phyloP scores from a whole-genome alignment of 495 filamentous ascomycete species.

The Cercophora newfieldiana region DNA sequence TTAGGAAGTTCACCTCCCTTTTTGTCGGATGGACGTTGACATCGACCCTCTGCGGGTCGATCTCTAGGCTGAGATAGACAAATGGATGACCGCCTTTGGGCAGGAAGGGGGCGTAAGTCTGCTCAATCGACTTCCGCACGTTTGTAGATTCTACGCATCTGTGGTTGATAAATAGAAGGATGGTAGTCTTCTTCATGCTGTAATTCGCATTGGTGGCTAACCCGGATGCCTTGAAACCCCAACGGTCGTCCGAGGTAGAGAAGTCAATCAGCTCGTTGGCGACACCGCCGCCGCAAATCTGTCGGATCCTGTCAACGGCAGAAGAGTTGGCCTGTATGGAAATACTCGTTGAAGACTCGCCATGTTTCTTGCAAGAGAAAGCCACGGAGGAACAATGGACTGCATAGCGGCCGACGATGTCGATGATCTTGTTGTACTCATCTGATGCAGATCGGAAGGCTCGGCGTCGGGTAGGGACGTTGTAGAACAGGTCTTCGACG shows the following conservation, averaged over 20 bases:
- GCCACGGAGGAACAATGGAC: slow-evolving; percentile 90
- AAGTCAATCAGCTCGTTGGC: slow-evolving; percentile 89
- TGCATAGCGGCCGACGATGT: slow-evolving; percentile 90
- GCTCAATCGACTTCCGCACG: slow-evolving; percentile 87
- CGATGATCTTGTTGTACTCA: slow-evolving; percentile 97
- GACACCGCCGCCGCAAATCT: slow-evolving; percentile 82
- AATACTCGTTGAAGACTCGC: slow-evolving; percentile 78
- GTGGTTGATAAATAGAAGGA: slow-evolving; percentile 96
- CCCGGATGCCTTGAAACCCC: slow-evolving; percentile 79
- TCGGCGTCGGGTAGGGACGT: slow-evolving; percentile 81
- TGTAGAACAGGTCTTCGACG: slow-evolving; percentile 97
- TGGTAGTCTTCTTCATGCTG: slow-evolving; percentile 83
- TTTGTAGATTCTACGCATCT: slow-evolving; percentile 91
- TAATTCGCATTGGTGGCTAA: slow-evolving; percentile 95
- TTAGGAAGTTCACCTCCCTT: slow-evolving; percentile 95
- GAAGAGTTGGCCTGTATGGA: slow-evolving; percentile 71
- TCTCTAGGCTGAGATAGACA: slow-evolving; percentile 87
- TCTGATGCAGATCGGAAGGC: slow-evolving; percentile 92
- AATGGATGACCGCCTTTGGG: slow-evolving; percentile 97
- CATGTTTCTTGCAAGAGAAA: slow-evolving; percentile 96
- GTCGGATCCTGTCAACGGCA: slow-evolving; percentile 79
- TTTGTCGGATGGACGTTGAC: slow-evolving; percentile 99
- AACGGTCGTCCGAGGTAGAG: slow-evolving; percentile 67
- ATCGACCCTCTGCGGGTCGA: slow-evolving; percentile 90
- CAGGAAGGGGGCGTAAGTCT: slow-evolving; percentile 85